Percentiles rank a stretch among this genome's conserved stretches.
phyloP scores from a whole-genome alignment of 1,284 basidiomycete genomes.

The Quambalaria eucalypti region DNA sequence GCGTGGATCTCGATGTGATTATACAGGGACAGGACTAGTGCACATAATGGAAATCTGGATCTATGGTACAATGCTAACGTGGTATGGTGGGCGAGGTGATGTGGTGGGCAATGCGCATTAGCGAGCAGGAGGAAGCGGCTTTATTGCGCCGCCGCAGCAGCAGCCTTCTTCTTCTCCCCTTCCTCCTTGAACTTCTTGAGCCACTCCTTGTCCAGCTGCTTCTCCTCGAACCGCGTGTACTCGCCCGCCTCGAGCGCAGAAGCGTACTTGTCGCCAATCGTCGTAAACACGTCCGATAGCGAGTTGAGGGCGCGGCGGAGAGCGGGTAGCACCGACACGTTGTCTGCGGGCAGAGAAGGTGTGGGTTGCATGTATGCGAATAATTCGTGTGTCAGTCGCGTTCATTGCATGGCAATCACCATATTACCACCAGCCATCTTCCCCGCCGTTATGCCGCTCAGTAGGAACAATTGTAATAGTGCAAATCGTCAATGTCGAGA shows the following conservation, averaged over 20 bases:
- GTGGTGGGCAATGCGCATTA: too few species aligned
- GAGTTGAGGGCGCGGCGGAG: slow-evolving; percentile 25
- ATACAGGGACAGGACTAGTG: too few species aligned
- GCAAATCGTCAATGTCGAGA: slow-evolving; percentile 6
- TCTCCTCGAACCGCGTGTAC: slow-evolving; percentile 21
- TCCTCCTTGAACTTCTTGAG: slow-evolving; percentile 53
- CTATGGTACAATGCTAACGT: too few species aligned
- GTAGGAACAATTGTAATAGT: slow-evolving; percentile 46
- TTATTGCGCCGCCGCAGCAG: background rate
- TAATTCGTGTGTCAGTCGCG: too few species aligned
- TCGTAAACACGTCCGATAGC: slow-evolving; percentile 21
- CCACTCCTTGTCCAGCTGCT: slow-evolving; percentile 19
- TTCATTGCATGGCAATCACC: too few species aligned
- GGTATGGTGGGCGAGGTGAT: too few species aligned
- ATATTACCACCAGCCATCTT: too few species aligned
- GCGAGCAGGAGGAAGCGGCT: too few species aligned
- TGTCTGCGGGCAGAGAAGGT: slow-evolving; percentile 12
- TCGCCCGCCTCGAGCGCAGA: slow-evolving; percentile 18
- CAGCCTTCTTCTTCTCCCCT: slow-evolving; percentile 38
- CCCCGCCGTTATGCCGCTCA: slow-evolving; percentile 18
- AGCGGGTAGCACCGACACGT: slow-evolving; percentile 22
- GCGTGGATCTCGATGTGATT: too few species aligned
- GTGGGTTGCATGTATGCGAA: too few species aligned
- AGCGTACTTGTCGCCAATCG: slow-evolving; percentile 23
- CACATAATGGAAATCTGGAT: too few species aligned